Base-by-base conservation (phyloP, 2,329 filamentous ascomycete genomes). In the Rhynchosporium graminicola region DNA sequence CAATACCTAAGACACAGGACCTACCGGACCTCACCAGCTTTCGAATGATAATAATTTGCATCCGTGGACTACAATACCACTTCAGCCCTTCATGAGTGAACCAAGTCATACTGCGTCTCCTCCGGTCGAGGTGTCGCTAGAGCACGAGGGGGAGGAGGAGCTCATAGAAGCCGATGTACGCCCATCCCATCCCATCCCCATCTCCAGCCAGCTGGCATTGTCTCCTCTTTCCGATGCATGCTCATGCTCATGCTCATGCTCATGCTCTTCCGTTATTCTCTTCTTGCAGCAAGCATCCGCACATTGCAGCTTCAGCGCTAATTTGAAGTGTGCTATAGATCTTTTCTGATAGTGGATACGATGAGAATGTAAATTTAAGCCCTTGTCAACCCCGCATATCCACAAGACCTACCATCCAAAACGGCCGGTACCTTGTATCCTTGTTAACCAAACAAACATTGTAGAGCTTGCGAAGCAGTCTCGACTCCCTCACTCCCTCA, bases 391-490 rank as follows among this genome's bases (percentile, higher is more conserved):
- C 33, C 36, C 56, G 13, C 60, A 47, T 15, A 28, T 33, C 7
- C 12, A 29, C 42, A 36, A 36, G 13, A 28, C n/a, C 20, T 20
- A 20, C 20, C 20, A 20, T 20, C 20, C 20, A 20, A 1, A 20
- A 20, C 20, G 20, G 20, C 20, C 20, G 20, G 20, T 20, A 20
- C 20, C 1, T 20, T 20, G 20, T 20, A 20, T 0, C 20, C 38
- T 31, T 36, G 20, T 51, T 60, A 20, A 60, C 28, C n/a, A 28
- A 26, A n/a, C 12, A 6, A 20, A 20, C 20, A 20, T 20, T 38
- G 45, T 28, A 62, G 60, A 62, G 60, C n/a, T n/a, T 52, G 13
- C 60, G 43, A 26, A 62, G 60, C 47, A 62, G 60, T 47, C 46
- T 51, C n/a, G 31, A 52, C n/a, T 62, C 60, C 15, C 36, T 65